Conservation (phyloP, 2,329 filamentous ascomycete genomes). For the Monilinia laxa region DNA sequence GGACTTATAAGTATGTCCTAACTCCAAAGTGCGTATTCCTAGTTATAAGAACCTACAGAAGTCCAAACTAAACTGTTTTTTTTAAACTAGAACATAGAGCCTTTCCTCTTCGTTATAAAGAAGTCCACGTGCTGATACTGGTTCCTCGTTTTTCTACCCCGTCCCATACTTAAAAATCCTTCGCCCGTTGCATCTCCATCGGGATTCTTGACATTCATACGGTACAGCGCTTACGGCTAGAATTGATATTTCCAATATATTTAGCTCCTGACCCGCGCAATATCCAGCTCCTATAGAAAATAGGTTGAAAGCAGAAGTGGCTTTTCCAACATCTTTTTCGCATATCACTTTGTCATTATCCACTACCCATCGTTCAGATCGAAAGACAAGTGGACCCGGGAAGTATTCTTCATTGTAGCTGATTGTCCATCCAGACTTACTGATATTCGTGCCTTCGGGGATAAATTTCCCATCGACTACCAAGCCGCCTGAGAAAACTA, state of each 20-base stretch:
- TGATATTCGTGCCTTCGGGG: slow-evolving; percentile 46
- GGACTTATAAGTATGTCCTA: too few species aligned
- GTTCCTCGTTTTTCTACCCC: too few species aligned
- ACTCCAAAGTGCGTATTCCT: too few species aligned
- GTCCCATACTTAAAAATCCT: too few species aligned
- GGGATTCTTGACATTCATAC: too few species aligned
- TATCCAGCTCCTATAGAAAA: slow-evolving; percentile 33
- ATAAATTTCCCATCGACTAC: slow-evolving; percentile 37
- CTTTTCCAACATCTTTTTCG: slow-evolving; percentile 16
- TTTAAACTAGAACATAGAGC: too few species aligned
- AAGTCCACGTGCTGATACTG: too few species aligned
- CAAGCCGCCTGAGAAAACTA: slow-evolving; percentile 29
- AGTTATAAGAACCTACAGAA: too few species aligned
- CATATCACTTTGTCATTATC: neutral
- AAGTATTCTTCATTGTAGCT: slow-evolving; percentile 48
- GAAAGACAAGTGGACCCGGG: slow-evolving; percentile 43
- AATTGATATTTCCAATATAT: slow-evolving; percentile 32
- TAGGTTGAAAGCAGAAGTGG: slow-evolving; percentile 32
- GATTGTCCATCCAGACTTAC: slow-evolving; percentile 47
- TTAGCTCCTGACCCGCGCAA: slow-evolving; percentile 36
- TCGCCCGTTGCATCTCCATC: too few species aligned
- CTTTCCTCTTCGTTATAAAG: too few species aligned
- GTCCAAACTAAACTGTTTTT: too few species aligned
- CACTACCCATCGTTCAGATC: slow-evolving; percentile 49
- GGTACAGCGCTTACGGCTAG: slow-evolving; percentile 28